These are phyloP conservation scores for Fabrea salina DNA, from an alignment of 169 alveolate species.

Conservation along the genomic window DNA sequence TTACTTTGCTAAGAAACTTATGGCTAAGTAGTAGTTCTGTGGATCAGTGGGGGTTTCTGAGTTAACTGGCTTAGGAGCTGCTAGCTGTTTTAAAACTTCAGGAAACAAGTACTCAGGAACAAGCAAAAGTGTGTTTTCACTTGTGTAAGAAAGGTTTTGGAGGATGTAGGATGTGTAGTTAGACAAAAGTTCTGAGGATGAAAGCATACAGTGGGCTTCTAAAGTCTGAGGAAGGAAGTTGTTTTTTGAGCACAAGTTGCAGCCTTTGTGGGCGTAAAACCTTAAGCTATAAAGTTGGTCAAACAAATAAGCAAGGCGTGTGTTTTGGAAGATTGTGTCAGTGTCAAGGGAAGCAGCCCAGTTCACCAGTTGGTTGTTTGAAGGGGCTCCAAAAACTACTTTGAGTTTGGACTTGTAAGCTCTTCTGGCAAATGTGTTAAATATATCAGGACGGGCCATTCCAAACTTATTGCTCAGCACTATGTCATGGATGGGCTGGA, in stretches of 20 bases:
- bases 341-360: background rate
- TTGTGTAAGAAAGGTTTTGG: too few species aligned
- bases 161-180: too few species aligned
- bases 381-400: background rate
- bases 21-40: too few species aligned
- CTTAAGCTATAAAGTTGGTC: background rate
- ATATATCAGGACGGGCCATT: background rate
- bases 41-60: too few species aligned
- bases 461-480: background rate
- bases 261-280: background rate
- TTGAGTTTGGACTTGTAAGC: background rate
- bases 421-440: background rate
- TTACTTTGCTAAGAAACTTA: too few species aligned
- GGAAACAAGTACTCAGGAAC: too few species aligned
- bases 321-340: background rate
- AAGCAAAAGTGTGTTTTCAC: too few species aligned
- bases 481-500: background rate
- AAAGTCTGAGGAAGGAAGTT: background rate
- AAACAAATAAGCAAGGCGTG: background rate
- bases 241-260: background rate
- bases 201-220: background rate
- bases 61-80: too few species aligned
- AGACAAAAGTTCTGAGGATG: background rate
- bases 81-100: too few species aligned
- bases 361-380: background rate